Base-by-base conservation (phyloP, 208 protist species). In the Trichomonas tenax region DNA sequence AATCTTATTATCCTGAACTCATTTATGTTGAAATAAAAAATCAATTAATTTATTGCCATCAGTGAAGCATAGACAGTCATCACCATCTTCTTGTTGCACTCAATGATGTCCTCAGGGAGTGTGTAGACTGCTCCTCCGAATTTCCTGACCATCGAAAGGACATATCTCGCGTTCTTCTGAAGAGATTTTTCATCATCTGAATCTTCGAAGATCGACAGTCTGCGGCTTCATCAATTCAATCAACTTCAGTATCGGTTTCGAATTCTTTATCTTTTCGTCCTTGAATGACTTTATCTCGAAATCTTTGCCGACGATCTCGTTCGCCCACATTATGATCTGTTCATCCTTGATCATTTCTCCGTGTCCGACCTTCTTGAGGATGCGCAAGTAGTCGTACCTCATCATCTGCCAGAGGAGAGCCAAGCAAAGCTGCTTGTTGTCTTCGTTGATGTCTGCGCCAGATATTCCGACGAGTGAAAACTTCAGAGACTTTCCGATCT, bases 391-490 rank as follows among this genome's bases (percentile, higher is more conserved):
- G 96, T 98, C 96, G 41, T 96, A 96, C 34, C 97, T 95, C 97
- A 97, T 98, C 23, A 98, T 96, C 88, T 97, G 97, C 97, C 97
- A 97, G 41, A 96, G 31, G 96, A 97, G 36, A n/a, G 95, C 97
- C 8, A 97, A 95, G 36, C 96, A 95, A 81, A 96, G 72, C 84
- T 96, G 97, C 45, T 82, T 96, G 93, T 97, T 97, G 46, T 96
- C 97, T 6, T 97, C 96, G 26, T 96, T 95, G 49, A 98, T 95
- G 96, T 97, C 97, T 14, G 21, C 34, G 49, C 97, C 97, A 31
- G 34, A 96, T 88, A 97, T 97, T 31, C 97, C 97, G 23, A 97
- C 96, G 34, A 98, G 41, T 14, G 0, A 21, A 89, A 96, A 96
- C 21, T 82, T 95, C 38, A 97, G 72, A 11, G 10, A 8, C n/a